Evolutionary conservation across 2,329 filamentous ascomycete species (phyloP).

Genomic region (Aureobasidium sp.): DNA sequence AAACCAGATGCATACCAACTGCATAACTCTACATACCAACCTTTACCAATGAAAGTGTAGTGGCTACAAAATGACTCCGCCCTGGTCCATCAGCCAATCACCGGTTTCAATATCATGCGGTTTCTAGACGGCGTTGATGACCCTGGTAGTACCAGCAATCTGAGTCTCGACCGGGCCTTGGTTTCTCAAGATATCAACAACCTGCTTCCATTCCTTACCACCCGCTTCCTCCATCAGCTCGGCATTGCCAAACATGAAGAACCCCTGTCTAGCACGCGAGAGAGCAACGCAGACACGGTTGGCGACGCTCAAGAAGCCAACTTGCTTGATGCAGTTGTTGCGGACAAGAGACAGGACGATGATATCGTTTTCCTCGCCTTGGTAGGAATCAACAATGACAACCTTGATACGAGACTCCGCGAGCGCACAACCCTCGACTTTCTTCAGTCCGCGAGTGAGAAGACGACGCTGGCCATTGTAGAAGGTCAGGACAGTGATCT

Average conservation of each 20-base stretch:
- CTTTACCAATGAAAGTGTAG: not conserved
- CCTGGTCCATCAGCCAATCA: not conserved
- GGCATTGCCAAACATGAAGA: slow-evolving; percentile 79
- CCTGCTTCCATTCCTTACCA: slow-evolving; percentile 1
- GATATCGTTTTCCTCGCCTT: slow-evolving; percentile 84
- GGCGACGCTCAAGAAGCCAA: slow-evolving; percentile 66
- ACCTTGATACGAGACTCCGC: slow-evolving; percentile 41
- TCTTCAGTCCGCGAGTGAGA: slow-evolving; percentile 45
- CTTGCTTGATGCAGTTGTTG: slow-evolving; percentile 48
- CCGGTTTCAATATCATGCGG: not conserved
- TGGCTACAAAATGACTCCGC: not conserved
- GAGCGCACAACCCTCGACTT: not conserved
- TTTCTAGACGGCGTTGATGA: not conserved
- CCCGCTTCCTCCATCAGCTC: slow-evolving; percentile 34
- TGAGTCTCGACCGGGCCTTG: slow-evolving; percentile 2
- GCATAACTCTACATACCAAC: not conserved
- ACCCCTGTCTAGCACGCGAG: slow-evolving; percentile 64
- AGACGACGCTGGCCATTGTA: slow-evolving; percentile 75
- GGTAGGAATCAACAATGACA: slow-evolving; percentile 78
- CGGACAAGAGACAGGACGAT: slow-evolving; percentile 74
- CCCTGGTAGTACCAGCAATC: not conserved
- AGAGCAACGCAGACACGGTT: slow-evolving; percentile 56
- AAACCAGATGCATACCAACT: not conserved
- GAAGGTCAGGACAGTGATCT: slow-evolving; percentile 77
- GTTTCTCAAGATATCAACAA: slow-evolving; percentile 1